Base-by-base conservation (phyloP, 345 rosid species). In the Clausena lansium region DNA sequence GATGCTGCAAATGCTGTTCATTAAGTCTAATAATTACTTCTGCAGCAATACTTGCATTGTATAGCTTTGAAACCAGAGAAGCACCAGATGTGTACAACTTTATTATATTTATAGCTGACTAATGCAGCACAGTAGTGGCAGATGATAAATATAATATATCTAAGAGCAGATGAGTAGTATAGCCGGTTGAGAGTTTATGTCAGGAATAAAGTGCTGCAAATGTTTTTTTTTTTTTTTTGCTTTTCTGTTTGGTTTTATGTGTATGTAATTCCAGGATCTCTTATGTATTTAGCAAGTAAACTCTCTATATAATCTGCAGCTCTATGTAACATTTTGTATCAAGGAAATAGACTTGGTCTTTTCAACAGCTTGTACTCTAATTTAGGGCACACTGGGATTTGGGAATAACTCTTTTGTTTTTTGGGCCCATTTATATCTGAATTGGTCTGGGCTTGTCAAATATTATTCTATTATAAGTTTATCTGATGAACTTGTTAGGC, bases 401-500 rank as follows among this genome's bases (percentile, higher is more conserved):
- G n/a, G n/a, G 62, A 6, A 71, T 65, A 20, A 24, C 27, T 30
- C 14, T 28, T 33, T 24, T 55, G 33, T 24, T 72, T 75, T 35
- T 62, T 55, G 73, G 27, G 28, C 55, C 58, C 4, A 52, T 47
- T 7, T 62, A 20, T 45, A 22, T 41, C 10, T 41, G 59, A 62
- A 61, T 20, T 74, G 68, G 47, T 19, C 9, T n/a, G n/a, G 27
- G 30, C 27, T 55, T 15, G n/a, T 55, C 47, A 71, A 20, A 33
- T 57, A 32, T 33, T 54, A 33, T 64, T 55, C 27, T 8, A 9
- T 20, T 27, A 70, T 28, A 41, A 13, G 39, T 19, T 60, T 11
- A 60, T 30, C 61, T 30, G 74, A n/a, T 52, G 74, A 30, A 60
- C 59, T 71, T 71, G 7, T 71, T 33, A 11, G 57, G 45, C 62